Evolutionary conservation across 306 rosid species (phyloP), one percentile per base, ranked within the genome.

Genomic region (Trifolium pratense): DNA sequence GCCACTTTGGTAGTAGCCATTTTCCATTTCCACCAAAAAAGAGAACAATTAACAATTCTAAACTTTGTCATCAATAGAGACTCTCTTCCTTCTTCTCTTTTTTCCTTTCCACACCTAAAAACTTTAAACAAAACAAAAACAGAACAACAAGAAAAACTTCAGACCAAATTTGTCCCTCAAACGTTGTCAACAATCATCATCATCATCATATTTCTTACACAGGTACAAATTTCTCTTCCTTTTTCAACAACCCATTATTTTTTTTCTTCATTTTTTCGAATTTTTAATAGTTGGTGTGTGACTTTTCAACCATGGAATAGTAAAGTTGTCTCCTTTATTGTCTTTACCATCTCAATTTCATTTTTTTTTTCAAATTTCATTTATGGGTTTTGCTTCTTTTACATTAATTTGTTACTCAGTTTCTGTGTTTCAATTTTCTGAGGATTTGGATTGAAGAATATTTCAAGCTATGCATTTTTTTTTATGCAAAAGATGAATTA

Each of bases 281-380:
- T 55, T 9, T 29, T 11, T 5, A 16, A 40, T 2, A 59, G 68
- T 40, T 81, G 36, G 46, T 55, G 12, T 58, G 43, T 68, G 52
- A 37, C 62, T 9, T 75, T 69, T 53, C 73, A 66, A 64, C 55
- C 32, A 3, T 42, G 43, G 13, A n/a, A 71, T 71, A 59, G 71
- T 67, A 74, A 80, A 80, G 80, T 42, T 75, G 39, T 8, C 36
- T 11, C 9, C 74, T 66, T 73, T 21, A 46, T 77, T 77, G 26
- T 49, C 72, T 3, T n/a, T 48, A 48, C 9, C 14, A 18, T 72
- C 17, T 46, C 1, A 43, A 43, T 43, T 43, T 43, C 16, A 13
- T 43, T 12, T 43, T 43, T 14, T 14, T 5, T 43, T 43, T 0
- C 7, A 10, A 21, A 15, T 16, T 72, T 72, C 59, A 1, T 74